phyloP scores from a whole-genome alignment of 495 filamentous ascomycete genomes.

The Penicillium longicatenatum region DNA sequence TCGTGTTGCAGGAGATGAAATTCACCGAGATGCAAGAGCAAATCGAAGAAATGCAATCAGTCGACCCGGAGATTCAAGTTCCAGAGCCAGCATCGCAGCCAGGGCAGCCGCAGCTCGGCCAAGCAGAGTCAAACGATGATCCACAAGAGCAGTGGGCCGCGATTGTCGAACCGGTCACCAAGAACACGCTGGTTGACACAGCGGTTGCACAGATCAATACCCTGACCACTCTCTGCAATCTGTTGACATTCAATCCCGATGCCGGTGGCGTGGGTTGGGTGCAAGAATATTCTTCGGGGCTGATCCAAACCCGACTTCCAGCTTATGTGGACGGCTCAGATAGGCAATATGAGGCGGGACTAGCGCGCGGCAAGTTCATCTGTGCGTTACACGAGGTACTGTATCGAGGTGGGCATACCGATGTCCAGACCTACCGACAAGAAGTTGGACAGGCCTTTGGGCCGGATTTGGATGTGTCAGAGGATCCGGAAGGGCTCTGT shows the following conservation, averaged over 20 bases:
- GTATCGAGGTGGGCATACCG: slow-evolving; percentile 51
- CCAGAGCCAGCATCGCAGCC: slow-evolving; percentile 18
- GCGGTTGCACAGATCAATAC: slow-evolving; percentile 61
- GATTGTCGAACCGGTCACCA: slow-evolving; percentile 62
- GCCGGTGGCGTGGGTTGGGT: slow-evolving; percentile 51
- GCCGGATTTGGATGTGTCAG: slow-evolving; percentile 40
- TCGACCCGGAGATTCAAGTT: slow-evolving; percentile 23
- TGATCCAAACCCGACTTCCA: slow-evolving; percentile 49
- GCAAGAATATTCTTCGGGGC: slow-evolving; percentile 53
- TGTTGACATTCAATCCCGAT: slow-evolving; percentile 44
- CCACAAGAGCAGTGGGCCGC: slow-evolving; percentile 61
- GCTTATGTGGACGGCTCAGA: slow-evolving; percentile 46
- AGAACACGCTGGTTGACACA: slow-evolving; percentile 64
- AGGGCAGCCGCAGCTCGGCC: slow-evolving; percentile 1
- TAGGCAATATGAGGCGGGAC: slow-evolving; percentile 50
- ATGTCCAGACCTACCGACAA: slow-evolving; percentile 51
- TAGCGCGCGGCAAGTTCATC: slow-evolving; percentile 56
- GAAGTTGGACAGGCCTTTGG: slow-evolving; percentile 49
- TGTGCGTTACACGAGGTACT: slow-evolving; percentile 56
- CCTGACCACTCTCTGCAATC: slow-evolving; percentile 57
- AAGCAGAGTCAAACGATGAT: slow-evolving; percentile 29
- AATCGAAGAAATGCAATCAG: slow-evolving; percentile 43
- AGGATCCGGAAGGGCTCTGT: slow-evolving; percentile 53
- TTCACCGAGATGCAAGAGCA: slow-evolving; percentile 55
- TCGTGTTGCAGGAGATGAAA: slow-evolving; percentile 58